phyloP scores from a whole-genome alignment of 306 rosid species.

The Cajanus cajan region DNA sequence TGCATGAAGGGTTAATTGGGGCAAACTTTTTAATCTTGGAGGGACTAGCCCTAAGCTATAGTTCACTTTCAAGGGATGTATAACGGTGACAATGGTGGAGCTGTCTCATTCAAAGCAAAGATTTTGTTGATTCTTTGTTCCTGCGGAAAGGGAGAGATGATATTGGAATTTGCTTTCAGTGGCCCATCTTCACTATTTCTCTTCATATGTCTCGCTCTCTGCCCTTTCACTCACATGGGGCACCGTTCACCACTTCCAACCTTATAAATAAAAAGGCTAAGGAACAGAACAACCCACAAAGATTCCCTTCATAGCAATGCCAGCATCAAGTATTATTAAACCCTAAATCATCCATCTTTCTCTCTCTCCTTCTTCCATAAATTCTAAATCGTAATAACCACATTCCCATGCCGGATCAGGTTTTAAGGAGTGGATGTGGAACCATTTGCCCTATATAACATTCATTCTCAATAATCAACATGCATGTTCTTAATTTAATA shows the following conservation, averaged over 20 bases:
- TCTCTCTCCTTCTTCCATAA: conserved; percentile 11
- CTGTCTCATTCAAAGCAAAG: conserved; percentile 50
- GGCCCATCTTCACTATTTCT: conserved; percentile 42
- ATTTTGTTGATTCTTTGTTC: conserved; percentile 70
- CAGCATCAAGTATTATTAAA: not conserved
- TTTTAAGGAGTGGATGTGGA: not conserved
- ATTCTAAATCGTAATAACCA: not conserved
- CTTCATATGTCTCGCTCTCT: conserved; percentile 21
- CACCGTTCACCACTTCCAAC: not conserved
- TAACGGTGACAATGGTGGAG: conserved; percentile 42
- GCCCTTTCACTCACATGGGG: conserved; percentile 44
- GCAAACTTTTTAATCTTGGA: conserved; percentile 36
- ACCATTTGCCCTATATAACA: not conserved
- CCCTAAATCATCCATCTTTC: conserved; percentile 23
- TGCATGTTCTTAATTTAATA: too few species aligned
- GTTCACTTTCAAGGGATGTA: conserved; percentile 40
- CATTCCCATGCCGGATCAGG: not conserved
- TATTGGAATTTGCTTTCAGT: conserved; percentile 50
- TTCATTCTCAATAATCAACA: not conserved
- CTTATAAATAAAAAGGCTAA: not conserved
- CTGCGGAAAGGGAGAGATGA: conserved; percentile 50
- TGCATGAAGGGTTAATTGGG: conserved; percentile 24
- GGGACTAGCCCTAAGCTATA: conserved; percentile 12
- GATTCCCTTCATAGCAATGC: conserved; percentile 24
- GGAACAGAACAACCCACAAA: conserved; percentile 21